Base-by-base conservation (phyloP, 495 filamentous ascomycete genomes). In the Podospora didyma region DNA sequence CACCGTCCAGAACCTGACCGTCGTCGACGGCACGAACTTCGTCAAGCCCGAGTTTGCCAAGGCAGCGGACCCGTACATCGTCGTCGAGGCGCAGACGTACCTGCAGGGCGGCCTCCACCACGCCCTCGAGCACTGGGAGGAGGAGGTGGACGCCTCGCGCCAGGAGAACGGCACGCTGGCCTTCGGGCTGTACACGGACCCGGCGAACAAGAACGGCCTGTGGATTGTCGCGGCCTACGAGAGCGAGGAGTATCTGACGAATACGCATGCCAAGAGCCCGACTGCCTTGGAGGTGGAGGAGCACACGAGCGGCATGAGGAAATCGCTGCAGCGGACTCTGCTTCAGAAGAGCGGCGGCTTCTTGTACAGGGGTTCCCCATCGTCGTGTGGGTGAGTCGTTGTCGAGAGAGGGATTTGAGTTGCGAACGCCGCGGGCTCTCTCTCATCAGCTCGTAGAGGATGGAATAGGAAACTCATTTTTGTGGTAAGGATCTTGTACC, bases 1-100 rank as follows among this genome's bases (percentile, higher is more conserved):
- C 31, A n/a, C 24, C 34, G 54, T 57, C 37, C 54, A 57, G 22
- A 57, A 57, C 35, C 51, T 57, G 21, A 57, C 54, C 34, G 35
- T 57, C 11, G 31, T 51, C 47, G 24, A 45, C 47, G 26, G 37
- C 34, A 24, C 22, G 47, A 57, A 31, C 54, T 57, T 51, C 20
- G 34, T 46, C 47, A 50, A 51, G 39, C 48, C 54, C 46, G 54
- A 57, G 47, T 57, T 57, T 47, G 54, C 54, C 54, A 50, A 51
- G 39, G 54, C 26, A 22, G 17, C 35, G 12, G 47, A 57, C 37
- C 54, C 54, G n/a, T 57, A 57, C 47, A 46, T 57, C 37, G 54
- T 57, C 37, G 37, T 57, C 48, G 47, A 57, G 35, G 37, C 21
- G 7, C 46, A 45, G 24, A 57, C 54, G 16, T 57, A 57, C 39